Percentiles rank a stretch among this genome's conserved stretches.
Conservation (phyloP, 2,329 filamentous ascomycete species). For the Magnaporthiopsis incrustans region DNA sequence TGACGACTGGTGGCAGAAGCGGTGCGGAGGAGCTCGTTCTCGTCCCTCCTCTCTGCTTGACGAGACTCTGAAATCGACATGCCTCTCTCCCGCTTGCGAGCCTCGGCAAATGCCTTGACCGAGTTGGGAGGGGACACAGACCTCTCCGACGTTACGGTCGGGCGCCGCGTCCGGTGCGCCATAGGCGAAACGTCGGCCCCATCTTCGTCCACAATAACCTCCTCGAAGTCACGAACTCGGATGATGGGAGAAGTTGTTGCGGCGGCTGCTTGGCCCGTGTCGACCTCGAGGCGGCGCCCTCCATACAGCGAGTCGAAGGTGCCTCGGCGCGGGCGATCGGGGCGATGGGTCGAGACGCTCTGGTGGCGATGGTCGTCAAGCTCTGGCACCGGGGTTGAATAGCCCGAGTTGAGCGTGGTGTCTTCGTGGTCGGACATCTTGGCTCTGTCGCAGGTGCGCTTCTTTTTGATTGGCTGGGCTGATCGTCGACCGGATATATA, state of each 20-base stretch:
- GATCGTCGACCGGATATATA: not conserved
- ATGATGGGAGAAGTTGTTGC: constrained; percentile 33
- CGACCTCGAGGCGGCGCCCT: constrained; percentile 25
- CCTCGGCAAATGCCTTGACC: constrained; percentile 92
- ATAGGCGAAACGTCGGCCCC: constrained; percentile 37
- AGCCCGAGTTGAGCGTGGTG: constrained; percentile 50
- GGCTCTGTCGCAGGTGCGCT: not conserved
- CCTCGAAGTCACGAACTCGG: constrained; percentile 72
- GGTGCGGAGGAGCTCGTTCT: constrained; percentile 58
- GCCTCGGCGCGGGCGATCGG: constrained; percentile 56
- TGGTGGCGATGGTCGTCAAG: constrained; percentile 82
- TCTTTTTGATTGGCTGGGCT: not conserved
- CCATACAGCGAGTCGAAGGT: constrained; percentile 65
- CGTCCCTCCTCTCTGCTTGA: constrained; percentile 21
- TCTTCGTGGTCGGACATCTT: constrained; percentile 63
- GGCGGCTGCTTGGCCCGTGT: constrained; percentile 30
- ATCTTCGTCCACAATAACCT: constrained; percentile 75
- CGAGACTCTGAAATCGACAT: constrained; percentile 43
- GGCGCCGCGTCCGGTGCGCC: constrained; percentile 40
- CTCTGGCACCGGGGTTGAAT: constrained; percentile 67
- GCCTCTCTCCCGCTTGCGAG: constrained; percentile 74
- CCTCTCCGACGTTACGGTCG: constrained; percentile 48
- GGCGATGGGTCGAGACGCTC: constrained; percentile 49
- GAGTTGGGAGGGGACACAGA: constrained; percentile 89
- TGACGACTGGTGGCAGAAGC: constrained; percentile 55